Evolutionary conservation across 345 rosid genomes (phyloP).

Genomic region (Dovyalis caffra): DNA sequence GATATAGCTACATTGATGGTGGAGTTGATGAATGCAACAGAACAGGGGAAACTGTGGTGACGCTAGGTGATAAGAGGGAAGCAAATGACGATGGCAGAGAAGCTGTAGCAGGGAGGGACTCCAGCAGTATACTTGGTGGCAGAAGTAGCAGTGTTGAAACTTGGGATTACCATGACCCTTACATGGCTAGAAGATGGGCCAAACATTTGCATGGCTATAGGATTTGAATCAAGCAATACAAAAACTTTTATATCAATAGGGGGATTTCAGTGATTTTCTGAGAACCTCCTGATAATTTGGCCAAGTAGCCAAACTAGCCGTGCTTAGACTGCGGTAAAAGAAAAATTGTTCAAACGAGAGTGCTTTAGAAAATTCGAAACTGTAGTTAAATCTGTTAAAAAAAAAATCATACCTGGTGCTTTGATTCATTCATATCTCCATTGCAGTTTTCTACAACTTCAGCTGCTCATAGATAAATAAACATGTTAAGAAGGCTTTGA

Average conservation of each 20-base stretch:
- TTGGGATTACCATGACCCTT: conserved; percentile 74
- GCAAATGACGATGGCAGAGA: conserved; percentile 25
- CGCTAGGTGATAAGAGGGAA: conserved; percentile 42
- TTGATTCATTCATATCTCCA: neutral
- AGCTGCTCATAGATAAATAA: neutral
- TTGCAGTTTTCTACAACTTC: neutral
- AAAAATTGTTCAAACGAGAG: neutral
- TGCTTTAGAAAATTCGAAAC: neutral
- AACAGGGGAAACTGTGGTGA: conserved; percentile 62
- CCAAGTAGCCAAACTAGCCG: neutral
- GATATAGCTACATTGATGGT: conserved; percentile 73
- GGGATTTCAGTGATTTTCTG: conserved; percentile 12
- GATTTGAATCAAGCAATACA: conserved; percentile 30
- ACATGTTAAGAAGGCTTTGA: neutral
- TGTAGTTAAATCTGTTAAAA: neutral
- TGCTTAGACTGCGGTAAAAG: neutral
- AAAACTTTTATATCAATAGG: conserved; percentile 14
- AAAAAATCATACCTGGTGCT: conserved; percentile 1
- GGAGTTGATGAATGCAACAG: conserved; percentile 46
- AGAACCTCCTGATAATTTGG: conserved; percentile 8
- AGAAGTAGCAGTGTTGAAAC: conserved; percentile 54
- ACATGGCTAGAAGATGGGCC: conserved; percentile 87
- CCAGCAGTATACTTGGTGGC: conserved; percentile 33
- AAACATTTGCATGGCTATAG: conserved; percentile 75
- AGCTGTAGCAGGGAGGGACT: conserved; percentile 28